Conservation (phyloP, 2,329 filamentous ascomycete species). For the Neofusicoccum kwambonambiense region DNA sequence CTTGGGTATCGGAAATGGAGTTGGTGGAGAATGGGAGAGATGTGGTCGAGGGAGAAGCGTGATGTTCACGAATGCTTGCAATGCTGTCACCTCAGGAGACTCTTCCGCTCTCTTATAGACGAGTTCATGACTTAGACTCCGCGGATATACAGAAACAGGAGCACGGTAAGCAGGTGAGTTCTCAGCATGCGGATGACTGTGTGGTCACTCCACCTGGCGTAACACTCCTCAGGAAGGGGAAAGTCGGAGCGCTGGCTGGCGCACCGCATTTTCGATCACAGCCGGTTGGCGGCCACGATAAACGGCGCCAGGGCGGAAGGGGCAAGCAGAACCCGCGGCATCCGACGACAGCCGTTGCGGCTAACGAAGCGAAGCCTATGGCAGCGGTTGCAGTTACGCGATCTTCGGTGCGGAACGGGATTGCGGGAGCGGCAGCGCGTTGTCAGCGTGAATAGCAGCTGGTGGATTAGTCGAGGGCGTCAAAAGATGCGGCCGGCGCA, state of each 20-base stretch:
- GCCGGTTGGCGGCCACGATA: background rate
- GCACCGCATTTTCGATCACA: background rate
- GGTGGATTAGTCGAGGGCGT: background rate
- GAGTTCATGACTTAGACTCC: background rate
- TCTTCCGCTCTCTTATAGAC: background rate
- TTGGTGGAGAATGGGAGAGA: background rate
- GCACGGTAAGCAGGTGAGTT: background rate
- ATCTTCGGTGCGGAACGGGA: constrained; percentile 6
- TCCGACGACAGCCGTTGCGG: background rate
- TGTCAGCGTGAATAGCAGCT: background rate
- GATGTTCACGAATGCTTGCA: background rate
- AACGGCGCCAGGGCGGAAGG: background rate
- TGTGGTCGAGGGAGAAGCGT: background rate
- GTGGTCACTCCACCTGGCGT: constrained; percentile 5
- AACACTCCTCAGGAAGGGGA: background rate
- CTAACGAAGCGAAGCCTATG: background rate
- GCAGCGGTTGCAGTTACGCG: constrained; percentile 12
- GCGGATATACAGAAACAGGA: constrained; percentile 11
- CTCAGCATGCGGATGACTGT: background rate
- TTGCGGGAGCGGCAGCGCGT: background rate
- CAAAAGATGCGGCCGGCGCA: background rate
- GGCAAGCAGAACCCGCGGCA: background rate
- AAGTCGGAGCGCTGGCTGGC: background rate
- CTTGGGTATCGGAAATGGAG: background rate
- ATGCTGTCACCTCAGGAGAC: background rate